Base-by-base conservation (phyloP, 306 rosid genomes). In the Acacia acuminata region DNA sequence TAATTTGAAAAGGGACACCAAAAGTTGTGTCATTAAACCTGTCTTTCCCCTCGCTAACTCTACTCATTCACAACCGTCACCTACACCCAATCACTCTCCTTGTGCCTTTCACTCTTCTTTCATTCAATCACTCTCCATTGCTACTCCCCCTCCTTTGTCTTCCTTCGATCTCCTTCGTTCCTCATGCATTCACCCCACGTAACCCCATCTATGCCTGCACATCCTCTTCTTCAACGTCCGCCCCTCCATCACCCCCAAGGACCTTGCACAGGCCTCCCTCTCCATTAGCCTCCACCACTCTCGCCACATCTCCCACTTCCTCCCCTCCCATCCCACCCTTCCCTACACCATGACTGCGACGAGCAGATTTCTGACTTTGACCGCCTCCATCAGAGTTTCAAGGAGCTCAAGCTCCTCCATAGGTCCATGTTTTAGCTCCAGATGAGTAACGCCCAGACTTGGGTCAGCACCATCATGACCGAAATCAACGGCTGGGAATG, bases 401-500 rank as follows among this genome's bases (percentile, higher is more conserved):
- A 30, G 47, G 90, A 91, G 84, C 79, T 95, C 61, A 63, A 78
- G 32, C 91, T 89, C 84, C 87, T 95, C 47, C 85, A 38, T 0
- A 25, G 32, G 20, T 88, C 80, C 3, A 82, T 83, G 14, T 93
- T 94, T 77, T 48, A 56, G 79, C 89, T 90, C 88, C 94, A 94
- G 84, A 87, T 94, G 92, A 89, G 92, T 61, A 91, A 94, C 83
- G 97, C 94, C 1, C 77, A 86, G 86, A 94, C 97, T 9, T 94
- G 97, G 98, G 86, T 86, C 10, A 94, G 97, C 77, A 87, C 97
- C 0, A 91, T 94, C 36, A 48, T 93, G 77, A 90, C 97, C 0
- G 76, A 95, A 3, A 4, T 34, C 32, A 2, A 30, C 2, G 32
- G 32, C 32, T 1, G 2, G 32, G 2, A 30, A 30, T 1, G 36